Base-by-base conservation (phyloP, 2,329 filamentous ascomycete genomes). In the Trichoderma breve region DNA sequence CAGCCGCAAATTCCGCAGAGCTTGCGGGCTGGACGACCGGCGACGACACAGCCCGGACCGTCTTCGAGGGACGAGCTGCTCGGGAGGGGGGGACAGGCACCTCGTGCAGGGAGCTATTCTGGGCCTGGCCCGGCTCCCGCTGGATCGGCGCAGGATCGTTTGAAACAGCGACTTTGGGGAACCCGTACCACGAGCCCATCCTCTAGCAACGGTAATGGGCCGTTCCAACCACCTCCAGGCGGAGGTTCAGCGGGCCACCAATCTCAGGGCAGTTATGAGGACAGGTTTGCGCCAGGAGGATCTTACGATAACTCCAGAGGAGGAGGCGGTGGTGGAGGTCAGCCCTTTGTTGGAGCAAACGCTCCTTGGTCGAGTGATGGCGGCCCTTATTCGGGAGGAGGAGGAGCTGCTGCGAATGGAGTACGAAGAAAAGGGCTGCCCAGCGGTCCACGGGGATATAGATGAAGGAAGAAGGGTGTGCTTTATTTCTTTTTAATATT, bases 91-190 rank as follows among this genome's bases (percentile, higher is more conserved):
- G 32, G 43, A 67, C 90, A 92, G 39, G 82, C 94, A 71, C 91
- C 93, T 8, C 85, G 91, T 69, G 87, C 87, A 18, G 93, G 91
- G 15, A 95, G 92, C 78, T 93, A 94, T 79, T 93, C 96, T 83
- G 88, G 80, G 55, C 76, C 78, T 5, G 73, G 63, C 30, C 74
- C 76, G 26, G 79, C 77, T 12, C 77, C 76, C 74, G 78, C 80
- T 76, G 74, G 72, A 39, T 80, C 78, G 64, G 94, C 94, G 65
- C 93, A 97, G 82, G 93, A 97, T 76, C 86, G 93, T 76, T 84
- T 98, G 76, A 93, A 94, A 79, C 93, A 94, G 77, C 85, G 93
- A 73, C 83, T 97, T 60, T 94, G 94, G 86, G 90, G 88, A 6
- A 82, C 88, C 26, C 85, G 87, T 75, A 88, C 87, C 57, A 84